Percentiles rank a stretch among this genome's conserved stretches.
Conservation (phyloP, 129 eudicot genomes). For the Rutidosis leptorrhynchoides region DNA sequence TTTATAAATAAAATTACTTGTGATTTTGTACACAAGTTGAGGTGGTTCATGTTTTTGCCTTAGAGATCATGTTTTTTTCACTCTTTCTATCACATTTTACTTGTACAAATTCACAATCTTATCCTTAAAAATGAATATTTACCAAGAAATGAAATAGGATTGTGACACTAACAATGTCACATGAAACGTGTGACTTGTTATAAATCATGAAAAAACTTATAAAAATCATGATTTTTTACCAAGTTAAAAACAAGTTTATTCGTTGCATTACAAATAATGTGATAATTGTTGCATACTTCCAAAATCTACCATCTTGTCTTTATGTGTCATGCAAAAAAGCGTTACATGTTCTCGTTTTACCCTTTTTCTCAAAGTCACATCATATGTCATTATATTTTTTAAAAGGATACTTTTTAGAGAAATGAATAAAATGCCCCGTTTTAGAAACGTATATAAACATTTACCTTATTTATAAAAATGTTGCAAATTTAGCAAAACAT, state of each 20-base stretch:
- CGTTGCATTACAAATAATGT: slow-evolving; percentile 4
- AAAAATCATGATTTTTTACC: not conserved
- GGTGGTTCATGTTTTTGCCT: not conserved
- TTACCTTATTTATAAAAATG: too few relatives aligned
- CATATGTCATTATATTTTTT: not conserved
- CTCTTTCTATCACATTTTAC: not conserved
- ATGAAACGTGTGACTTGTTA: slow-evolving; percentile 23
- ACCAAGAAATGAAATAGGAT: not conserved
- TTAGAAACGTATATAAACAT: too few relatives aligned
- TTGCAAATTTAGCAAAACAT: too few relatives aligned
- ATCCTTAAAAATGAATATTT: not conserved
- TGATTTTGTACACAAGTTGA: not conserved
- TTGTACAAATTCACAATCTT: not conserved
- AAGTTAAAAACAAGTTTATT: not conserved
- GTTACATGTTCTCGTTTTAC: not conserved
- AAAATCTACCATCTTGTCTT: slow-evolving; percentile 5
- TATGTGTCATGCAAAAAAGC: slow-evolving; percentile 14
- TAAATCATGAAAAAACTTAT: not conserved
- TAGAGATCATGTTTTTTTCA: not conserved
- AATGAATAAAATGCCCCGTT: too few relatives aligned
- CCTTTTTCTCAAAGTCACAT: not conserved
- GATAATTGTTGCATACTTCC: slow-evolving; percentile 11
- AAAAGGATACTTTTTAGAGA: too few relatives aligned
- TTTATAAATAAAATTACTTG: not conserved
- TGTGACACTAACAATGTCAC: slow-evolving; percentile 4